phyloP scores from a whole-genome alignment of 192 early-diverging fungal species.

The Funneliformis mosseae region DNA sequence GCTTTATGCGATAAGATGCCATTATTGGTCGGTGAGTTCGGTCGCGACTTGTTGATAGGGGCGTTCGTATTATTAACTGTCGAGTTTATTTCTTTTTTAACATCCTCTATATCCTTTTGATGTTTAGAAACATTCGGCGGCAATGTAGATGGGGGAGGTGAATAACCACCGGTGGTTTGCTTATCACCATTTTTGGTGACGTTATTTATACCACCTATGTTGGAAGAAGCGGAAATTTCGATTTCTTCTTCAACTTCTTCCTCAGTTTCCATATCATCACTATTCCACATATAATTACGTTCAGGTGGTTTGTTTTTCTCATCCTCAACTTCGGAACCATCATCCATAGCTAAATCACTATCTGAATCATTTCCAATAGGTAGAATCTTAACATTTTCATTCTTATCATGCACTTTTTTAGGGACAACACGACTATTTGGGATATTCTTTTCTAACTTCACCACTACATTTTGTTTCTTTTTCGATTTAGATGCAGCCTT shows the following conservation, averaged over 20 bases:
- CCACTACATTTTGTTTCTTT: neutral
- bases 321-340: constrained; percentile 24
- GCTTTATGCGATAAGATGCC: neutral
- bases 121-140: neutral
- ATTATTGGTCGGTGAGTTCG: neutral
- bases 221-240: neutral
- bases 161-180: neutral
- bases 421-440: neutral
- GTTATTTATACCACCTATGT: neutral
- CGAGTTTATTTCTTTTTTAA: neutral
- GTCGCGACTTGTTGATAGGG: neutral
- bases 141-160: neutral
- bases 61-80: neutral
- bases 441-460: neutral
- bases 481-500: neutral
- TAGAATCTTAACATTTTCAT: neutral
- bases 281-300: constrained; percentile 19
- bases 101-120: neutral
- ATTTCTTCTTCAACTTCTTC: constrained; percentile 30
- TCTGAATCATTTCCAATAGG: neutral
- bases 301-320: neutral
- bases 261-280: constrained; percentile 34
- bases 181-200: neutral
- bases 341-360: constrained; percentile 31
- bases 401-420: neutral